Conservation (phyloP, 129 eudicot species). For the Centella asiatica region DNA sequence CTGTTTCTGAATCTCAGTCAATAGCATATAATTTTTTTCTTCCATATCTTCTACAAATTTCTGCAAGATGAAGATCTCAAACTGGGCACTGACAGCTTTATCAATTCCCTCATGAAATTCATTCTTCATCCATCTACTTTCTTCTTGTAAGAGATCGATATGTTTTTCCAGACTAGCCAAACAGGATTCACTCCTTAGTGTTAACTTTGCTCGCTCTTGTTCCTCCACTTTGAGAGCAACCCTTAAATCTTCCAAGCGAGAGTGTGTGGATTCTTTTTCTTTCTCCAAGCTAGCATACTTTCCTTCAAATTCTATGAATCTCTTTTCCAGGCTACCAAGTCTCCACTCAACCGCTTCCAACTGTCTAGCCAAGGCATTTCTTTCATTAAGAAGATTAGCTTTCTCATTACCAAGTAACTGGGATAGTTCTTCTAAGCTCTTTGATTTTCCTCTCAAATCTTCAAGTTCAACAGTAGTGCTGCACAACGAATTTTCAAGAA, state of each 20-base stretch:
- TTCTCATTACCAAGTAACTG: slow-evolving; percentile 60
- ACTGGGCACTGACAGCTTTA: slow-evolving; percentile 75
- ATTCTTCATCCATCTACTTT: slow-evolving; percentile 45
- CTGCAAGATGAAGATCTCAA: slow-evolving; percentile 77
- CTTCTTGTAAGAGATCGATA: slow-evolving; percentile 57
- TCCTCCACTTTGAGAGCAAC: slow-evolving; percentile 44
- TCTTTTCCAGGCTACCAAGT: slow-evolving; percentile 54
- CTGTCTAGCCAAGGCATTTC: slow-evolving; percentile 45
- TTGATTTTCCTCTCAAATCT: slow-evolving; percentile 67
- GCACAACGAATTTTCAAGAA: slow-evolving; percentile 53
- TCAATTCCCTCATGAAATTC: slow-evolving; percentile 85
- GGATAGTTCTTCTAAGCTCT: slow-evolving; percentile 70
- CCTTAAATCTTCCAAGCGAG: slow-evolving; percentile 46
- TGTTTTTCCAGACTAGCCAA: slow-evolving; percentile 48
- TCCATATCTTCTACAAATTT: slow-evolving; percentile 83
- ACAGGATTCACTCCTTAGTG: slow-evolving; percentile 36
- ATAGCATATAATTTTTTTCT: slow-evolving; percentile 59
- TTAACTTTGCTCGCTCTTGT: slow-evolving; percentile 55
- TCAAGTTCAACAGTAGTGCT: slow-evolving; percentile 61
- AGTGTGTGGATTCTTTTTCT: slow-evolving; percentile 48
- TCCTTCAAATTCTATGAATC: slow-evolving; percentile 55
- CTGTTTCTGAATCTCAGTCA: slow-evolving; percentile 62
- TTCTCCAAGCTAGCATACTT: slow-evolving; percentile 49
- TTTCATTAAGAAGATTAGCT: slow-evolving; percentile 56
- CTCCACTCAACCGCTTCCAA: slow-evolving; percentile 56